Base-by-base conservation (phyloP, 257 asterid species). In the Ballota nigra region DNA sequence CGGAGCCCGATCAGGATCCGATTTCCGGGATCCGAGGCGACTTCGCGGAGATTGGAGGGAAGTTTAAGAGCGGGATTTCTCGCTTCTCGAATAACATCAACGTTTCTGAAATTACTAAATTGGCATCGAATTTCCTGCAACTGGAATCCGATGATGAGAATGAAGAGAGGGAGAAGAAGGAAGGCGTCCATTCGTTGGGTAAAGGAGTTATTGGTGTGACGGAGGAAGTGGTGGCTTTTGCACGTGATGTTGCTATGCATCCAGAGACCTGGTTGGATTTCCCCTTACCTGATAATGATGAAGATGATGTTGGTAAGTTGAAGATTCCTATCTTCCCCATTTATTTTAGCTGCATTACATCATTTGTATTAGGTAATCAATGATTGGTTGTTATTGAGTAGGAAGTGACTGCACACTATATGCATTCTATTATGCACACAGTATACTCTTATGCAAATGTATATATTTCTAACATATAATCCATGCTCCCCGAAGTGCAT, bases 191-290 rank as follows among this genome's bases (percentile, higher is more conserved):
- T 68, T 81, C 80, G 26, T 22, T 41, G 45, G 76, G 67, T 53
- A 29, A 51, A 41, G 92, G 88, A 53, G 89, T 82, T n/a, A 81
- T 92, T 33, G 99, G 99, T 33, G 92, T 89, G 71, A 92, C 91
- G 24, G 91, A 87, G 77, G 96, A 95, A 69, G 97, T 88, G 64
- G 89, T 89, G 78, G 85, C 83, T 29, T 95, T 92, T 69, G 96
- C 82, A 0, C 86, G 92, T 57, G 94, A 95, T 41, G 81, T 95
- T 24, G 85, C 97, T 38, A 75, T 85, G 90, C 98, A 92, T 83
- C 97, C 96, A 0, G 96, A 88, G 83, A 92, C 98, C 33, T 95
- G 99, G 99, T 72, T 92, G 82, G 90, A 92, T 82, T 95, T 95
- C 66, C 98, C 98, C 16, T 73, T 92, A 31, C 84, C 85, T 29